phyloP scores from a whole-genome alignment of 2,329 filamentous ascomycete genomes.

The Ustilaginoidea virens region DNA sequence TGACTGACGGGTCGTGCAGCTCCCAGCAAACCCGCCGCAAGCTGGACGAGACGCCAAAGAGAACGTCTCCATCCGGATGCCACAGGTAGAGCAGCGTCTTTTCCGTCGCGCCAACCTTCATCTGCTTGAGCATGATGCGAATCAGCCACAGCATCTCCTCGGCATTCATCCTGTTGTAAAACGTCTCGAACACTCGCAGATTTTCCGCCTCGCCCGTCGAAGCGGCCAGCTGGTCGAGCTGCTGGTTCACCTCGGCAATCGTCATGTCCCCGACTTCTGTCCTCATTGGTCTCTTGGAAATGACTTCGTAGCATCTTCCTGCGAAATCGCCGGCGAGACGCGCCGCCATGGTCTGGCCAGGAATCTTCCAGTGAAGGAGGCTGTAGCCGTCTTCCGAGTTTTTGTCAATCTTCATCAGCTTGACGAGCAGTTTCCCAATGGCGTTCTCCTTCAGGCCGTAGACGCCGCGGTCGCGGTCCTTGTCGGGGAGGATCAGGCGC shows the following conservation, averaged over 20 bases:
- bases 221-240: slow-evolving; percentile 63
- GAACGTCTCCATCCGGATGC: slow-evolving; percentile 61
- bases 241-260: slow-evolving; percentile 77
- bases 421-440: slow-evolving; percentile 81
- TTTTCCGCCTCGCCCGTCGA: slow-evolving; percentile 74
- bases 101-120: slow-evolving; percentile 65
- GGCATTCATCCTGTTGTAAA: slow-evolving; percentile 84
- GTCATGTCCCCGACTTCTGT: slow-evolving; percentile 62
- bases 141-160: slow-evolving; percentile 92
- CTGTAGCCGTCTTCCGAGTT: slow-evolving; percentile 79
- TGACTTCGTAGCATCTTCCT: slow-evolving; percentile 70
- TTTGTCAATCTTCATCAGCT: slow-evolving; percentile 80
- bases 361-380: slow-evolving; percentile 83
- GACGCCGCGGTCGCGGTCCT: slow-evolving; percentile 81
- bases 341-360: slow-evolving; percentile 47
- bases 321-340: slow-evolving; percentile 81
- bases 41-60: slow-evolving; percentile 86
- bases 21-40: slow-evolving; percentile 91
- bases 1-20: slow-evolving; percentile 54
- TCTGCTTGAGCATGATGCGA: slow-evolving; percentile 73
- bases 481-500: slow-evolving; percentile 80
- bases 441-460: slow-evolving; percentile 89
- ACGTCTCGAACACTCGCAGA: slow-evolving; percentile 61
- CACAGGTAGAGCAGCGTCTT: slow-evolving; percentile 74
- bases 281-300: slow-evolving; percentile 69